Conservation (phyloP, 2,329 filamentous ascomycete genomes). For the Trichoderma arundinaceum region DNA sequence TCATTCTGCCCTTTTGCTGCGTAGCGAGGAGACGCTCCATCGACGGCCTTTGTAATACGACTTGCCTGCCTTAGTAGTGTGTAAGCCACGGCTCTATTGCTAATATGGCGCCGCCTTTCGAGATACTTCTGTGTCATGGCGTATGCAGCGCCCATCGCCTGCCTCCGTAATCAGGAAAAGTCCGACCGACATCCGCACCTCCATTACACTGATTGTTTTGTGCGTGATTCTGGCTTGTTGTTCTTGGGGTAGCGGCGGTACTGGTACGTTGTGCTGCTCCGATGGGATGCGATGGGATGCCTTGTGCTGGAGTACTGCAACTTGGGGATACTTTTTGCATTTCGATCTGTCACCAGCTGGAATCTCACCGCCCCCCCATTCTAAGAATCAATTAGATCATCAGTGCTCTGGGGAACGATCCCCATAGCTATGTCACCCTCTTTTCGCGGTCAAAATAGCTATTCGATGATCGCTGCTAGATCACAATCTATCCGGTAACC, state of each 20-base stretch:
- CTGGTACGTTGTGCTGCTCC: not conserved
- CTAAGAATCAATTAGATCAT: slow-evolving; percentile 14
- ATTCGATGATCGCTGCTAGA: not conserved
- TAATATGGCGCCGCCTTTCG: slow-evolving; percentile 22
- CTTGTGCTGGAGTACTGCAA: not conserved
- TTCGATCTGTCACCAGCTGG: slow-evolving; percentile 20
- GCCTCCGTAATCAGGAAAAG: slow-evolving; percentile 22
- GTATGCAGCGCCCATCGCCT: slow-evolving; percentile 20
- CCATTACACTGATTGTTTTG: not conserved
- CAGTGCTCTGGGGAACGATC: not conserved
- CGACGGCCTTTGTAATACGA: slow-evolving; percentile 20
- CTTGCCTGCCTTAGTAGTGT: not conserved
- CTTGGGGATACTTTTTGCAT: slow-evolving; percentile 7
- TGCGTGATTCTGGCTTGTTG: not conserved
- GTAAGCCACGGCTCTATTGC: slow-evolving; percentile 25
- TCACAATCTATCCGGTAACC: slow-evolving; percentile 11
- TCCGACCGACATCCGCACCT: slow-evolving; percentile 27
- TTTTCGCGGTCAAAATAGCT: not conserved
- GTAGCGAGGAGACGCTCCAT: not conserved
- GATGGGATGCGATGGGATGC: slow-evolving; percentile 6
- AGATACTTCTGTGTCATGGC: slow-evolving; percentile 31
- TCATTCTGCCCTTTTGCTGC: not conserved
- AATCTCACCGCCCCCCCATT: slow-evolving; percentile 20
- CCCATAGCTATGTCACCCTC: not conserved
- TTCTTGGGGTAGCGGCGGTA: not conserved